Evolutionary conservation across 2,329 filamentous ascomycete species (phyloP), one percentile per base, ranked within the genome.

Genomic region (Falciphora oryzae): DNA sequence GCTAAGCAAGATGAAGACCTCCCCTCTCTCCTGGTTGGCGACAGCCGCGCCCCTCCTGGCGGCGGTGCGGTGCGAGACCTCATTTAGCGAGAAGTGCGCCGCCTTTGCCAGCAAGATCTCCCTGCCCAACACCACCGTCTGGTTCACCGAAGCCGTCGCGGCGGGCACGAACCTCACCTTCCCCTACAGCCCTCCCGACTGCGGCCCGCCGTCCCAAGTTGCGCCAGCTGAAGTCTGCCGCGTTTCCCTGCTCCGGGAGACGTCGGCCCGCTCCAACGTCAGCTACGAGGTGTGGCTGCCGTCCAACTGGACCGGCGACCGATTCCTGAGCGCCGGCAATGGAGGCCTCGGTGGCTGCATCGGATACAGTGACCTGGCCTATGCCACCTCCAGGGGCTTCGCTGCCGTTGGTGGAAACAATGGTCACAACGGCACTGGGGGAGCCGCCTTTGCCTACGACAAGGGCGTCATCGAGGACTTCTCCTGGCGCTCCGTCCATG

Each of bases 201-300:
- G 66, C 56, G 53, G n/a, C 28, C 63, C 59, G 8, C 8, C 61
- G 18, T 56, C 58, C 25, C 31, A 67, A 29, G 16, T 16, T 8
- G 66, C 65, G 2, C 13, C 29, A 5, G 63, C 64, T 6, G 64
- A 73, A 57, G 28, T 75, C 2, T 75, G 73, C 63, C 72, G 73
- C 2, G 66, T 75, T 3, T 67, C 68, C 3, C 59, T 73, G 62
- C 66, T 68, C 14, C 67, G 75, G 2, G 65, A 69, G 22, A 76
- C 74, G 0, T 73, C 73, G 3, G 69, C 73, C 58, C 73, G 72
- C 22, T 80, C 80, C 16, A 76, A 77, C 62, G 79, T 85, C 38
- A 77, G 72, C 10, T 68, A 80, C 22, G 81, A 83, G 68, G 73
- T 77, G 1, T 83, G 80, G 81, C 68, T 77, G 5, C 66, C 75